Evolutionary conservation across 768 basidiomycete genomes (phyloP), one percentile per base, ranked within the genome.

Genomic region (Mycena olivaceomarginata): DNA sequence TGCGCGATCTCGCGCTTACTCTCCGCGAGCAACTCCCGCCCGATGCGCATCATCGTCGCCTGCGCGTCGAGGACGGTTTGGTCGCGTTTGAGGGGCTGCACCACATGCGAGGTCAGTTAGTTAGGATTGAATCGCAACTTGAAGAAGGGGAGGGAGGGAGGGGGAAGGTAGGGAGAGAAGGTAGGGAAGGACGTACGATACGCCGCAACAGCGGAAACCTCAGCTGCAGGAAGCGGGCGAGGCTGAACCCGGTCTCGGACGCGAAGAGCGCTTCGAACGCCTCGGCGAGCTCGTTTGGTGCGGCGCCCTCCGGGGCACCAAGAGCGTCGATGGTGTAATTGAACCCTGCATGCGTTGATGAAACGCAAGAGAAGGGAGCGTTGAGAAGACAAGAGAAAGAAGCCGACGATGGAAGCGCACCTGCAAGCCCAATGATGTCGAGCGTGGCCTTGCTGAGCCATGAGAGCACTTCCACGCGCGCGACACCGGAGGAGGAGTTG

Each of bases 391-490:
- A 48, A 16, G 7, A 48, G 48, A 5, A 15, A 13, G 48, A 48
- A 12, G 48, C 15, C 13, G 48, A 18, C 15, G 48, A 48, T 40
- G n/a, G 39, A 81, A 89, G 90, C 80, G 84, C 87, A 79, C 94
- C 92, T 85, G 87, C 93, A 48, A 94, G 86, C 11, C 95, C 95
- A 67, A 97, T 96, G 70, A 95, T 91, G 77, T 96, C 96, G 11
- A 96, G 86, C 5, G 95, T 95, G 65, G 91, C 90, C 71, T 90
- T 91, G 56, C 91, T 92, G 4, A 96, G 85, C 91, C 93, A 95
- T 5, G 88, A 85, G 48, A 94, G 85, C 2, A 93, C 90, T 48
- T 97, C 93, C 43, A 95, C 86, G 9, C 84, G 84, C 6, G 77
- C 84, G 1, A 62, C 75, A 48, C 66, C 81, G 15, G 80, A 82